phyloP scores from a whole-genome alignment of 768 basidiomycete genomes.

The Termitomyces sp. region DNA sequence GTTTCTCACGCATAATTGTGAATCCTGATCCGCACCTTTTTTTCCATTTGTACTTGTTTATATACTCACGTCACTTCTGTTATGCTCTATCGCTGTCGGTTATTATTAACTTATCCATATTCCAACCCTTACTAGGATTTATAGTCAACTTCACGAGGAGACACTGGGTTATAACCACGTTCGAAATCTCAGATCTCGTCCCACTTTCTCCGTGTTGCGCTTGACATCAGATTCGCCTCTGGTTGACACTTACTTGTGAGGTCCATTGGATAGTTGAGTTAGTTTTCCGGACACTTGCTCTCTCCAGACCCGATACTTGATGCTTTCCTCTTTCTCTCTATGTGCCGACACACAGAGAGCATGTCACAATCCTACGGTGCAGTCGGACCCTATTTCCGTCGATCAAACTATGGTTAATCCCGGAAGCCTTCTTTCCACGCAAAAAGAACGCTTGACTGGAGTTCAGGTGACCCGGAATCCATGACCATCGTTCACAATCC shows the following conservation, averaged over 20 bases:
- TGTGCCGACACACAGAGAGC: not conserved
- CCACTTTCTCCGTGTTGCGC: constrained; percentile 22
- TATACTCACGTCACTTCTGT: not conserved
- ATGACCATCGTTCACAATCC: not conserved
- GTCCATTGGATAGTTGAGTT: not conserved
- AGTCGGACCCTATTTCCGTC: not conserved
- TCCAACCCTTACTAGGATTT: not conserved
- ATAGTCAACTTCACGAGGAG: not conserved
- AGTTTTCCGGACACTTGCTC: no score
- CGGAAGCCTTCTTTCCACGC: not conserved
- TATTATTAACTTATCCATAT: constrained; percentile 6
- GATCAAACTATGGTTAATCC: not conserved
- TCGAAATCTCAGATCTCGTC: constrained; percentile 16
- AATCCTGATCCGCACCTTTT: not conserved
- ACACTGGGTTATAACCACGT: constrained; percentile 6
- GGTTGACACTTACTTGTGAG: not conserved
- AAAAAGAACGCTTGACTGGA: not conserved
- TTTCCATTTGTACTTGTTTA: constrained; percentile 1
- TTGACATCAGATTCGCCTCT: not conserved
- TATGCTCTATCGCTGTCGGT: not conserved
- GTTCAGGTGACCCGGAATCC: not conserved
- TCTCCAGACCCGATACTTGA: not conserved
- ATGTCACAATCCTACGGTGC: not conserved
- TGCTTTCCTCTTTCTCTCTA: not conserved
- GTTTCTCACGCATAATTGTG: not conserved